A percentile compares a stretch with the other conserved stretches of the same genome.
phyloP scores from a whole-genome alignment of 352 stramenopile species.

The Globisporangium polare region DNA sequence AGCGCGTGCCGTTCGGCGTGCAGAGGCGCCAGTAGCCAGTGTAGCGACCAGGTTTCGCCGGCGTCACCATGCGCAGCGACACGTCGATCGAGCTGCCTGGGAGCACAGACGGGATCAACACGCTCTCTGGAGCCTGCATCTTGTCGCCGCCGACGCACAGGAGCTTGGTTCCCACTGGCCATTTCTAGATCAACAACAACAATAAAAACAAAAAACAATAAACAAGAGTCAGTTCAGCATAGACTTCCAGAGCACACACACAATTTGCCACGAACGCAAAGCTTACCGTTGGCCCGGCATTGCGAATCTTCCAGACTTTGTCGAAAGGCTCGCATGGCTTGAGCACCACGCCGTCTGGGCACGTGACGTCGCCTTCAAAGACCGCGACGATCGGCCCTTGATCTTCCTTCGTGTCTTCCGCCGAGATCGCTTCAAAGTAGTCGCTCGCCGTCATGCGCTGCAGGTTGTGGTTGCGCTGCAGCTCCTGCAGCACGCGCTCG shows the following conservation, averaged over 20 bases:
- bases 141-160: conserved; percentile 69
- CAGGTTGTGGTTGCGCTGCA: conserved; percentile 64
- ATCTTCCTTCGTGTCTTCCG: conserved; percentile 70
- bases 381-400: conserved; percentile 61
- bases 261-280: not conserved
- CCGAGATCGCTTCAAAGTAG: conserved; percentile 66
- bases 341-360: conserved; percentile 78
- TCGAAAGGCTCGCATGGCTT: conserved; percentile 63
- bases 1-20: conserved; percentile 72
- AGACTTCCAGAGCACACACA: not conserved
- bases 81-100: conserved; percentile 70
- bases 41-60: conserved; percentile 55
- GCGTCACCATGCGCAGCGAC: conserved; percentile 60
- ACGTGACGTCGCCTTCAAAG: conserved; percentile 88
- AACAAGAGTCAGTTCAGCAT: not conserved
- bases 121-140: conserved; percentile 68
- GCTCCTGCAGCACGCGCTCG: conserved; percentile 66
- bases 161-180: conserved; percentile 64
- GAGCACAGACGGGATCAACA: conserved; percentile 64
- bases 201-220: not conserved
- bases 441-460: conserved; percentile 69
- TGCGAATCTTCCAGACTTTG: conserved; percentile 87
- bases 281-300: conserved; percentile 53
- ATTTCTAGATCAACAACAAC: conserved; percentile 34
- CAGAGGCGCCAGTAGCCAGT: conserved; percentile 88